A percentile compares a stretch with the other conserved stretches of the same genome.
phyloP scores from a whole-genome alignment of 1,284 basidiomycete species.

The Ganoderma leucocontextum region DNA sequence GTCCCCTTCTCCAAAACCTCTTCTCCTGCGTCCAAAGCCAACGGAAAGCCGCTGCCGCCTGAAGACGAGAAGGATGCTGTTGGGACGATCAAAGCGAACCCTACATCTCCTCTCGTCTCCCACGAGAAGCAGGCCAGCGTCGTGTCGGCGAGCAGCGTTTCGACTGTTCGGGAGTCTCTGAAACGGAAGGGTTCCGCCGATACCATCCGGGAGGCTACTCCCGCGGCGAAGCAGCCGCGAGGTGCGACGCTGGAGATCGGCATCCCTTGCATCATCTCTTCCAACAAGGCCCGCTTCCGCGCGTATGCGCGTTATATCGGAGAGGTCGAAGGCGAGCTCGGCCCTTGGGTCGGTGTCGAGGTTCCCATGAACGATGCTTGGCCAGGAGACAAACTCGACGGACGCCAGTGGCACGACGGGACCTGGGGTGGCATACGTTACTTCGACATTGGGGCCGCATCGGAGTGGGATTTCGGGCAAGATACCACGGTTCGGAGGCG shows the following conservation, averaged over 20 bases:
- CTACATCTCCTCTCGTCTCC: conserved; percentile 30
- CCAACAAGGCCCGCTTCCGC: conserved; percentile 83
- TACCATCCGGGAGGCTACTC: conserved; percentile 45
- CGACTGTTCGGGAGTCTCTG: conserved; percentile 41
- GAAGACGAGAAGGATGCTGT: conserved; percentile 15
- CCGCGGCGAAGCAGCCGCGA: conserved; percentile 42
- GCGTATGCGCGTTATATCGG: conserved; percentile 91
- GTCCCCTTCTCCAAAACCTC: conserved; percentile 16
- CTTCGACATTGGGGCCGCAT: conserved; percentile 71
- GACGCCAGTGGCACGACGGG: conserved; percentile 85
- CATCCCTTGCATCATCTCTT: conserved; percentile 91
- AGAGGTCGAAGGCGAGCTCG: conserved; percentile 78
- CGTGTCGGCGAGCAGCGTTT: conserved; percentile 39
- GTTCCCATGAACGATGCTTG: conserved; percentile 73
- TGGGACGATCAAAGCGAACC: conserved; percentile 40
- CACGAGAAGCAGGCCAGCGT: conserved; percentile 44
- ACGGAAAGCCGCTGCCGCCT: conserved; percentile 23
- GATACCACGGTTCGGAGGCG: conserved; percentile 53
- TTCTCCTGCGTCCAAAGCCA: conserved; percentile 20
- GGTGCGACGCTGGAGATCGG: conserved; percentile 87
- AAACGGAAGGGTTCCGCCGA: conserved; percentile 48
- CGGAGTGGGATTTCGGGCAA: conserved; percentile 66
- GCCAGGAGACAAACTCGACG: conserved; percentile 59
- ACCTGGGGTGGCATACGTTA: conserved; percentile 81
- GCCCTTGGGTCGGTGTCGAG: conserved; percentile 93